These are phyloP conservation scores for Platanus orientalis DNA, from an alignment of 164 flowering plant species.

Conservation along the genomic window DNA sequence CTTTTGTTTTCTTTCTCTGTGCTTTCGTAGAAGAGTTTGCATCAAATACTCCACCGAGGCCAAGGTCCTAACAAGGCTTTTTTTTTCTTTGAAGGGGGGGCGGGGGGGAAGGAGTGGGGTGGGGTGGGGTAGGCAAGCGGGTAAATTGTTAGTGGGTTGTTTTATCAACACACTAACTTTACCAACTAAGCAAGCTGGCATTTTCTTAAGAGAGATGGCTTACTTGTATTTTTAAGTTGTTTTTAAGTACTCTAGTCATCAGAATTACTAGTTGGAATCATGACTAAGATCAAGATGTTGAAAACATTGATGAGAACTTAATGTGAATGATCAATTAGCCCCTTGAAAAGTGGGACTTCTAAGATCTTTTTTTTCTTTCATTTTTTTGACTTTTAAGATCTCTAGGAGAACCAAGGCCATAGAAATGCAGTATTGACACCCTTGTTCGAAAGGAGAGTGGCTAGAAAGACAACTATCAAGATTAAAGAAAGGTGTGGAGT, in stretches of 20 bases:
- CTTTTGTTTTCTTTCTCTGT: background rate
- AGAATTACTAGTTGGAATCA: constrained; percentile 2
- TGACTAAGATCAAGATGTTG: constrained; percentile 20
- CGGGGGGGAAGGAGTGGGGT: too few relatives aligned
- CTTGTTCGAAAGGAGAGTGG: constrained; percentile 26
- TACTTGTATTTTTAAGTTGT: too few relatives aligned
- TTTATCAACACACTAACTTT: too few relatives aligned
- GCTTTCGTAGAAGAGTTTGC: background rate
- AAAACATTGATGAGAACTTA: constrained; percentile 16
- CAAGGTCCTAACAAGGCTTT: too few relatives aligned
- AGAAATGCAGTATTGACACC: constrained; percentile 24
- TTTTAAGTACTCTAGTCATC: background rate
- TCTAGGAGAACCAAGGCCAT: constrained; percentile 30
- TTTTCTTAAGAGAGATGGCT: too few relatives aligned
- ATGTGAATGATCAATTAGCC: constrained; percentile 14
- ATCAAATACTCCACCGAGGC: too few relatives aligned
- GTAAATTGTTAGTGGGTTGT: too few relatives aligned
- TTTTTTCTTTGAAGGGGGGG: too few relatives aligned
- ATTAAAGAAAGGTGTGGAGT: constrained; percentile 25
- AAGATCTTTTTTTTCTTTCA: too few relatives aligned
- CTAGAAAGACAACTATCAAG: constrained; percentile 14
- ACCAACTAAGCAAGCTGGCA: too few relatives aligned
- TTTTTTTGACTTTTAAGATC: constrained; percentile 14
- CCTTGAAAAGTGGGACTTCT: constrained; percentile 8
- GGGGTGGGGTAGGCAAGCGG: too few relatives aligned